Conservation (phyloP, 164 flowering plant species). For the Vitis amurensis region DNA sequence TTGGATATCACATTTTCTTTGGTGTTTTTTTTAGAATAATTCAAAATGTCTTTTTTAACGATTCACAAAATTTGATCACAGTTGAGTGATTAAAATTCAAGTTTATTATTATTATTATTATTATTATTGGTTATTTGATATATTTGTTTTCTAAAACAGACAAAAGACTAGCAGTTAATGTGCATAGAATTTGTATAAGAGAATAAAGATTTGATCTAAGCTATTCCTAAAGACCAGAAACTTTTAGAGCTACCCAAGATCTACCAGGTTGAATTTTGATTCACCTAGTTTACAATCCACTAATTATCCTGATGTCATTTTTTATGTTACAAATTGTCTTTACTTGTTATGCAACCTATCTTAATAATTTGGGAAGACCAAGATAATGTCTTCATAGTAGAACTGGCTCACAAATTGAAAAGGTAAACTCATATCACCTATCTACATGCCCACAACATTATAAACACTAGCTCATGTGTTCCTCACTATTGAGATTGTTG, state of each 20-base stretch:
- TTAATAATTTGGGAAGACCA: constrained; percentile 49
- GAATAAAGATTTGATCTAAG: constrained; percentile 38
- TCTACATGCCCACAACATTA: too few species aligned
- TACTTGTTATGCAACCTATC: constrained; percentile 22
- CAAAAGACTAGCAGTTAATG: constrained; percentile 26
- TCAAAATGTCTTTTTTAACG: too few species aligned
- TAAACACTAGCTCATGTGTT: too few species aligned
- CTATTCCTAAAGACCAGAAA: constrained; percentile 11
- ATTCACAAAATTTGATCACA: too few species aligned
- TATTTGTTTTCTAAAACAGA: too few species aligned
- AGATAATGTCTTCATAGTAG: constrained; percentile 45
- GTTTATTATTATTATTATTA: too few species aligned
- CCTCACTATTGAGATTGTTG: too few species aligned
- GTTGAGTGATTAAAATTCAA: too few species aligned
- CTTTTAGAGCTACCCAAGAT: too few species aligned
- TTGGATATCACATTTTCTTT: background rate
- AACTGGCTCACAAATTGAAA: constrained; percentile 37
- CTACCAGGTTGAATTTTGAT: constrained; percentile 21
- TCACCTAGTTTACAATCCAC: background rate
- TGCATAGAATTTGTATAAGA: constrained; percentile 30
- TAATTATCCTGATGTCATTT: too few species aligned
- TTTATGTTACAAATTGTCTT: background rate
- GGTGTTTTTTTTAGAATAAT: too few species aligned
- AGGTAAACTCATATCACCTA: constrained; percentile 17
- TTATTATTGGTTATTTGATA: too few species aligned